phyloP scores from a whole-genome alignment of 345 rosid genomes.

The Mangifera indica region DNA sequence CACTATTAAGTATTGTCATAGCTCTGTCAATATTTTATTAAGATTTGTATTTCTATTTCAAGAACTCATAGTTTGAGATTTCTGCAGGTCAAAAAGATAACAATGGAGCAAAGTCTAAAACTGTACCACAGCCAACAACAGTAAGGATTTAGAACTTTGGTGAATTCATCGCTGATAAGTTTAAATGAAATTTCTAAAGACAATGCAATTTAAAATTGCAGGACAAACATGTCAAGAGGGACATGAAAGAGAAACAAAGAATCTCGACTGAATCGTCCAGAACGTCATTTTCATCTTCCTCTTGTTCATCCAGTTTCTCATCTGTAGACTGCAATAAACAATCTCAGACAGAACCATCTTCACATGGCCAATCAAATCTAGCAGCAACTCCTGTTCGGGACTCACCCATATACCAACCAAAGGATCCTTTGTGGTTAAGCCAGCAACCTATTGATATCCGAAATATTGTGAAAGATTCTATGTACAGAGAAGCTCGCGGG shows the following conservation, averaged over 20 bases:
- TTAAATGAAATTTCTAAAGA: background rate
- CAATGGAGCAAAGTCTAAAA: conserved; percentile 32
- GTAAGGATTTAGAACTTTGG: conserved; percentile 34
- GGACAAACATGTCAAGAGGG: conserved; percentile 54
- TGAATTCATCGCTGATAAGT: background rate
- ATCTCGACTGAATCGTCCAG: conserved; percentile 65
- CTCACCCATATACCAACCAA: conserved; percentile 30
- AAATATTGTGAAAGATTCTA: conserved; percentile 57
- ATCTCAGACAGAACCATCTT: conserved; percentile 45
- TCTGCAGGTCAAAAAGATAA: conserved; percentile 48
- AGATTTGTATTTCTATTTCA: background rate
- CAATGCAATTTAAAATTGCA: conserved; percentile 39
- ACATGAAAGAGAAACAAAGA: conserved; percentile 51
- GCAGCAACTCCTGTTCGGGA: conserved; percentile 28
- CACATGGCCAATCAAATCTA: conserved; percentile 29
- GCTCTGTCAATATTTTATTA: background rate
- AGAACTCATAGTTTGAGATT: conserved; percentile 24
- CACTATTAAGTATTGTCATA: background rate
- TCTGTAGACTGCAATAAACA: conserved; percentile 57
- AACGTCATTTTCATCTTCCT: conserved; percentile 69
- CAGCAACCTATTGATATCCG: conserved; percentile 48
- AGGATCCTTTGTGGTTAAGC: conserved; percentile 31
- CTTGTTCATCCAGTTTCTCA: conserved; percentile 72
- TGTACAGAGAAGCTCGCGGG: conserved; percentile 58
- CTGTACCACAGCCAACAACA: conserved; percentile 33